Evolutionary conservation across 495 filamentous ascomycete species (phyloP).

Genomic region (Cairneyella variabilis): DNA sequence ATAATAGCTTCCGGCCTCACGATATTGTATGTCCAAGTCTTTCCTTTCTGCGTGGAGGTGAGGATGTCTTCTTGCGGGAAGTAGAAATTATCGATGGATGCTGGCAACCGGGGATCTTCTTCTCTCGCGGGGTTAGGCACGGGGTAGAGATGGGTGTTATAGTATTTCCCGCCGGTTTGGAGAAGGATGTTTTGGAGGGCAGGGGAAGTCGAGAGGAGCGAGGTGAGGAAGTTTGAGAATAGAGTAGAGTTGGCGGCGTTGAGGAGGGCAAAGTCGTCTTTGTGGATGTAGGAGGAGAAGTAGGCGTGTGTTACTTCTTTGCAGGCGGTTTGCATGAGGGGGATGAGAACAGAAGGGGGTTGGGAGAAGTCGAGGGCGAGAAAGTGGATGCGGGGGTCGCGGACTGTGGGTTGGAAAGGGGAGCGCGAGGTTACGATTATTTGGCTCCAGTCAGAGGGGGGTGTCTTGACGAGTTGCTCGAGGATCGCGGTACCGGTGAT

Average conservation of each 20-base stretch:
- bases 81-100: slow-evolving; percentile 32
- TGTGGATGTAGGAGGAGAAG: slow-evolving; percentile 32
- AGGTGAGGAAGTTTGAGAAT: slow-evolving; percentile 31
- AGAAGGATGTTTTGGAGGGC: slow-evolving; percentile 1
- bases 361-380: slow-evolving; percentile 18
- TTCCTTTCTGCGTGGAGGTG: slow-evolving; percentile 15
- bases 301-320: slow-evolving; percentile 29
- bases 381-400: slow-evolving; percentile 28
- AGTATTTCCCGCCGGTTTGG: slow-evolving; percentile 23
- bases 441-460: slow-evolving; percentile 11
- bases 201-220: slow-evolving; percentile 17
- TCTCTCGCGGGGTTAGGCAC: slow-evolving; percentile 29
- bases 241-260: slow-evolving; percentile 24
- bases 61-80: slow-evolving; percentile 33
- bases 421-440: slow-evolving; percentile 30
- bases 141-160: slow-evolving; percentile 31
- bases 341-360: slow-evolving; percentile 15
- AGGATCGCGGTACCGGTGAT: slow-evolving; percentile 31
- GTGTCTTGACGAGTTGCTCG: slow-evolving; percentile 9
- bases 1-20: slow-evolving; percentile 32
- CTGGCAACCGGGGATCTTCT: slow-evolving; percentile 25
- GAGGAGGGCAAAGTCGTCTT: slow-evolving; percentile 28
- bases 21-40: slow-evolving; percentile 31
- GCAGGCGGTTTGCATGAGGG: slow-evolving; percentile 16
- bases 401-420: slow-evolving; percentile 19